Evolutionary conservation across 345 rosid species (phyloP), one percentile per base, ranked within the genome.

Genomic region (Eucalyptus polyanthemos): DNA sequence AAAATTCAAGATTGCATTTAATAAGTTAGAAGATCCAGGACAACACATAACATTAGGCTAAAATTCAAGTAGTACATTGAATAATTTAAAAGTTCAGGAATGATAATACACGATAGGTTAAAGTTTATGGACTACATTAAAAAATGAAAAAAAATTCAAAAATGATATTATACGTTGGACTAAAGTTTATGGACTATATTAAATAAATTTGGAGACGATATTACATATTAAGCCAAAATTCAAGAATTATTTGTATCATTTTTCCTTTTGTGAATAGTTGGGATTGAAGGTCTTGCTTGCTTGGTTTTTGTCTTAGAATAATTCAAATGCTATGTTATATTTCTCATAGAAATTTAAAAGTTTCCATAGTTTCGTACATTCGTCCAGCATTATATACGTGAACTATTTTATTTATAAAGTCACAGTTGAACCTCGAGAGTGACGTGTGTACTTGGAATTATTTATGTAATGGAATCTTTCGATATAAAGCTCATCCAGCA

Each of bases 1-100:
- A 2, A 25, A 58, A 11, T 25, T 58, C 29, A 0, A 58, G 7
- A 25, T 58, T 2, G 3, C 14, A 24, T 58, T 58, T 5, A 25
- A 58, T 24, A 58, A 58, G 14, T 58, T 58, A 2, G 7, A 11
- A 58, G 0, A 0, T 58, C n/a, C 0, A 11, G 3, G 29, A 58
- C 0, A 27, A 25, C 65, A 58, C 0, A 0, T 2, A 5, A 11
- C 2, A 58, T 25, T 5, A 5, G n/a, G 65, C 2, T 25, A 58
- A 58, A 58, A 58, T 58, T 58, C 1, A 58, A 11, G n/a, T 2
- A 25, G 29, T 11, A 5, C 14, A 58, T 1, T 58, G 13, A 58
- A 56, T 0, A 24, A 56, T 9, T 56, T 25, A 58, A 58, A 58
- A 58, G 14, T 60, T 27, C 0, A 27, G 0, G 0, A 53, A 53